These are phyloP conservation scores for Hammondia hammondi DNA, from an alignment of 169 alveolate genomes.

Conservation along the genomic window DNA sequence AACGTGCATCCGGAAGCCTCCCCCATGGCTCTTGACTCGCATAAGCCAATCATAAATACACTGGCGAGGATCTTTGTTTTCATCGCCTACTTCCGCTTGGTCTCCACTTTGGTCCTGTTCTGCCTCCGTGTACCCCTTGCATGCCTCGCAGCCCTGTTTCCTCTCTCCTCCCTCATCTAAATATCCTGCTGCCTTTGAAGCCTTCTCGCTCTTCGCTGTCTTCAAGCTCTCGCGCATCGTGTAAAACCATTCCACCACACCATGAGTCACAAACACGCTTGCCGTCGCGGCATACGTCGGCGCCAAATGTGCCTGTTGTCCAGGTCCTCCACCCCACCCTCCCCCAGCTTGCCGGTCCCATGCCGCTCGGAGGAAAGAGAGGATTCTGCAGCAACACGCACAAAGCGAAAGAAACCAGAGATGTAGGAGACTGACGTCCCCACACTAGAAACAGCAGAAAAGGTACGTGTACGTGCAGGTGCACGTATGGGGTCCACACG, in stretches of 20 bases:
- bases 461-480: not conserved
- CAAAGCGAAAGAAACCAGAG: not conserved
- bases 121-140: no score
- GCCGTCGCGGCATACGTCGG: constrained; percentile 71
- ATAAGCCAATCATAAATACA: constrained; percentile 53
- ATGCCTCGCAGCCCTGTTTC: not conserved
- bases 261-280: constrained; percentile 28
- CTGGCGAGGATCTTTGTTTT: constrained; percentile 77
- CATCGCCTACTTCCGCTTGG: constrained; percentile 51
- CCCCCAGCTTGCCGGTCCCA: constrained; percentile 47
- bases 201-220: not conserved
- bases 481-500: no score
- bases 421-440: not conserved
- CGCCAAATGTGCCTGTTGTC: constrained; percentile 73
- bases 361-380: constrained; percentile 12
- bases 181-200: not conserved
- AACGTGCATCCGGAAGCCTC: constrained; percentile 87
- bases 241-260: not conserved
- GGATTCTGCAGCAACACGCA: constrained; percentile 6
- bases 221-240: not conserved
- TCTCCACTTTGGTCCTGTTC: not conserved
- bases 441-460: not conserved
- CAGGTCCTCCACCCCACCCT: constrained; percentile 76
- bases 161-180: not conserved
- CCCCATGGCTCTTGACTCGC: constrained; percentile 69